Evolutionary conservation across 192 early-diverging fungal species (phyloP).

Genomic region (Coemansia sp.): DNA sequence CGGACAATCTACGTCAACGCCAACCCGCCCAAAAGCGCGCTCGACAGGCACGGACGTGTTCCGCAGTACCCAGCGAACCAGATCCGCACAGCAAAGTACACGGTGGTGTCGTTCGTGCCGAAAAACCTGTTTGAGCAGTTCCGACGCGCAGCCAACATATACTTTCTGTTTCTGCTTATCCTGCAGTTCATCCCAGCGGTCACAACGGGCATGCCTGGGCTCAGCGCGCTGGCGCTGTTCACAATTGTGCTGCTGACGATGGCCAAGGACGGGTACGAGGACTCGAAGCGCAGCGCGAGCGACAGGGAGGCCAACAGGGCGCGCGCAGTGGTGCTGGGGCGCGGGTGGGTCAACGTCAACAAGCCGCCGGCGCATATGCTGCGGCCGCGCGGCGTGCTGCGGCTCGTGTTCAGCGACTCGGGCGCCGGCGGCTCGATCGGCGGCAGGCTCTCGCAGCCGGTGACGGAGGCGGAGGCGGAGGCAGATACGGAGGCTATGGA

Average conservation of each 20-base stretch:
- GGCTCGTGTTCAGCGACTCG: slow-evolving; percentile 48
- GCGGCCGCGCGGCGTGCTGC: slow-evolving; percentile 41
- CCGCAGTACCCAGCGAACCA: slow-evolving; percentile 63
- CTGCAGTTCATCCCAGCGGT: slow-evolving; percentile 78
- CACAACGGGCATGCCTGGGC: slow-evolving; percentile 60
- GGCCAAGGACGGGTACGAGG: slow-evolving; percentile 90
- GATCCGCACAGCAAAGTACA: slow-evolving; percentile 90
- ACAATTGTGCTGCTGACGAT: slow-evolving; percentile 77
- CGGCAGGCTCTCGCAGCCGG: neutral
- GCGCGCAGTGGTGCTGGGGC: slow-evolving; percentile 47
- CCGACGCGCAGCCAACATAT: slow-evolving; percentile 90
- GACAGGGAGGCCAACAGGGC: slow-evolving; percentile 84
- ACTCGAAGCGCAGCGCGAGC: slow-evolving; percentile 79
- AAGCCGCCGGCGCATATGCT: slow-evolving; percentile 30
- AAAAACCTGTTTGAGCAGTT: slow-evolving; percentile 98
- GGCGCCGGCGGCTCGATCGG: slow-evolving; percentile 41
- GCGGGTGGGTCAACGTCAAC: slow-evolving; percentile 66
- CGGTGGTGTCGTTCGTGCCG: slow-evolving; percentile 83
- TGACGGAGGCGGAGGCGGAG: slow-evolving; percentile 7
- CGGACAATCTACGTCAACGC: slow-evolving; percentile 64
- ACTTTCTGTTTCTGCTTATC: slow-evolving; percentile 87
- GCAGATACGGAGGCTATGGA: slow-evolving; percentile 17
- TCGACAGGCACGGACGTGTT: slow-evolving; percentile 50
- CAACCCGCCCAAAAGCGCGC: slow-evolving; percentile 52
- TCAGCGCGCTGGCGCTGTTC: slow-evolving; percentile 79